These are phyloP conservation scores for Aeschynomene evenia DNA, from an alignment of 306 rosid genomes.

Conservation along the genomic window DNA sequence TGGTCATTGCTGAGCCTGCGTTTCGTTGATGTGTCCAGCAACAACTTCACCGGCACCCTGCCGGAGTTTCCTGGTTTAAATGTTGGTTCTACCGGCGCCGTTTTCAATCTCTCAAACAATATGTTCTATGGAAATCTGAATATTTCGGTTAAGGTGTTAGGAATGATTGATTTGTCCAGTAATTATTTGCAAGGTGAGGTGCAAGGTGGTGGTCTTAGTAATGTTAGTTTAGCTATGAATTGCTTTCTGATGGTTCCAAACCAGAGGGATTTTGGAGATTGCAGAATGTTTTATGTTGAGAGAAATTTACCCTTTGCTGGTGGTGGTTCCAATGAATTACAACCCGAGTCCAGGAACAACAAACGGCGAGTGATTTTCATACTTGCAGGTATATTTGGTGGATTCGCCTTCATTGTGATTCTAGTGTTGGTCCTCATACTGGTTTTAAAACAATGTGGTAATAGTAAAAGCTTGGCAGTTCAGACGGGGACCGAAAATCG, in stretches of 20 bases:
- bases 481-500: slow-evolving; percentile 48
- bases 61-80: slow-evolving; percentile 34
- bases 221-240: slow-evolving; percentile 51
- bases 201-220: slow-evolving; percentile 31
- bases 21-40: slow-evolving; percentile 63
- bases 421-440: slow-evolving; percentile 50
- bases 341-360: slow-evolving; percentile 28
- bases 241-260: slow-evolving; percentile 50
- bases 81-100: slow-evolving; percentile 25
- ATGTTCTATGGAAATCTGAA: slow-evolving; percentile 61
- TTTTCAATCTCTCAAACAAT: slow-evolving; percentile 70
- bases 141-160: slow-evolving; percentile 29
- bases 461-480: slow-evolving; percentile 33
- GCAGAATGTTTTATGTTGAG: slow-evolving; percentile 54
- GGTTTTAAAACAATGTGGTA: slow-evolving; percentile 43
- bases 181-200: slow-evolving; percentile 74
- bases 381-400: slow-evolving; percentile 77
- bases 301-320: slow-evolving; percentile 43
- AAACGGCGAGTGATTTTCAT: slow-evolving; percentile 53
- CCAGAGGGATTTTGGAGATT: slow-evolving; percentile 57
- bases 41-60: slow-evolving; percentile 60
- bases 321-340: slow-evolving; percentile 24
- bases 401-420: slow-evolving; percentile 62
- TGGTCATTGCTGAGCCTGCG: slow-evolving; percentile 50
- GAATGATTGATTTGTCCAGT: slow-evolving; percentile 60